Percentiles rank a stretch among this genome's conserved stretches.
Conservation (phyloP, 306 rosid species). For the Prunus salicina region DNA sequence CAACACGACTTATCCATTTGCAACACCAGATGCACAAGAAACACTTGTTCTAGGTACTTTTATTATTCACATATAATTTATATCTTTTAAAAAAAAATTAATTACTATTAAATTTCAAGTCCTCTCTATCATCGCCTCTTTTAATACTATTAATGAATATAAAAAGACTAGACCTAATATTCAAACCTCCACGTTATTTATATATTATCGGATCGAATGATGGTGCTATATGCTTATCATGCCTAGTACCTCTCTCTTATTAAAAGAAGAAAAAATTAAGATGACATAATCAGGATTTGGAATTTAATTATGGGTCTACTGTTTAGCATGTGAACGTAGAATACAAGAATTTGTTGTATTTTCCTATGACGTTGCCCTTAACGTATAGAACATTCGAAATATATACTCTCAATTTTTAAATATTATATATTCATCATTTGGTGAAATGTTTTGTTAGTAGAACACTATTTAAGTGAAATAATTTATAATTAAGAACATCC, state of each 20-base stretch:
- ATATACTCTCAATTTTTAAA: too few species aligned
- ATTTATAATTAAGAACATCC: too few species aligned
- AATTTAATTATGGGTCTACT: not conserved
- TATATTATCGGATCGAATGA: not conserved
- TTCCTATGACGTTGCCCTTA: too few species aligned
- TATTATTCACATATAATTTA: not conserved
- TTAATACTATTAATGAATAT: not conserved
- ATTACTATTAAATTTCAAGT: too few species aligned
- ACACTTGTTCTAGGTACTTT: slow-evolving; percentile 16
- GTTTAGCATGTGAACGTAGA: not conserved
- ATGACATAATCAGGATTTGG: not conserved
- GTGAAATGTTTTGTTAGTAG: too few species aligned
- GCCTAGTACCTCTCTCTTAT: not conserved
- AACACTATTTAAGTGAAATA: too few species aligned
- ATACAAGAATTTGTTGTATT: too few species aligned
- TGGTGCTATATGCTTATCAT: not conserved
- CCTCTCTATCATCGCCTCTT: not conserved
- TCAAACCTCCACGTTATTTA: not conserved
- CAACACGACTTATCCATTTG: slow-evolving; percentile 14
- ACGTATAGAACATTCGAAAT: too few species aligned
- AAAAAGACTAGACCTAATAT: not conserved
- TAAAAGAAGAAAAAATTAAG: not conserved
- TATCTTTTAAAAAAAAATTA: not conserved
- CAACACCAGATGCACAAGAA: slow-evolving; percentile 4
- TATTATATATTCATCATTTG: too few species aligned